A percentile compares a stretch with the other conserved stretches of the same genome.
These are phyloP conservation scores for Buxus sempervirens DNA, from an alignment of 164 flowering plant species.

Conservation along the genomic window DNA sequence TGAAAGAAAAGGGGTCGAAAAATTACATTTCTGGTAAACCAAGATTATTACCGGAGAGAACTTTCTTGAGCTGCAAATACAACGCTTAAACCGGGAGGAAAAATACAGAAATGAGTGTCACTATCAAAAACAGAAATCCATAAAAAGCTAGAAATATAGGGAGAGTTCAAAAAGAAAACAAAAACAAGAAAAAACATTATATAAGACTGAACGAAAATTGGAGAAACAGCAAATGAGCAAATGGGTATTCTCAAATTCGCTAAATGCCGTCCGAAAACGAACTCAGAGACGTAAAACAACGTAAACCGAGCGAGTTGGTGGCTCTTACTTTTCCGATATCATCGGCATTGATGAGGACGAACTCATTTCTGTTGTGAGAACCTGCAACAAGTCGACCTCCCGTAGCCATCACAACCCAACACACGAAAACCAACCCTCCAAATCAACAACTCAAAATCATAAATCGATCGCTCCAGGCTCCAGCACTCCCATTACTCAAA, in stretches of 20 bases:
- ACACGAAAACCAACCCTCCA: conserved; percentile 4
- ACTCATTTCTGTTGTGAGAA: conserved; percentile 89
- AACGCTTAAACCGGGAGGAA: too few species aligned
- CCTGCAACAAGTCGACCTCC: conserved; percentile 82
- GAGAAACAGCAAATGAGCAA: conserved; percentile 7
- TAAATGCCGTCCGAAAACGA: background rate
- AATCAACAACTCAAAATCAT: too few species aligned
- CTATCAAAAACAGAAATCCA: background rate
- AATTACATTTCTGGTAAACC: too few species aligned
- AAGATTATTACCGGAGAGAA: too few species aligned
- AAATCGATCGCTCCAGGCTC: conserved; percentile 4
- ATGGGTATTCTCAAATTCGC: conserved; percentile 14
- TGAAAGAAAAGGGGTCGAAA: too few species aligned
- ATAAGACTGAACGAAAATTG: background rate
- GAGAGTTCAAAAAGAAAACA: too few species aligned
- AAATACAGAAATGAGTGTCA: background rate
- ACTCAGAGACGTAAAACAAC: background rate
- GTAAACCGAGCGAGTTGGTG: background rate
- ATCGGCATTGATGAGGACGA: conserved; percentile 89
- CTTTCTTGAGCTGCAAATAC: too few species aligned
- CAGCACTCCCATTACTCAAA: background rate
- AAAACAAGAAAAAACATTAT: background rate
- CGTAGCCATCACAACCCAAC: conserved; percentile 38
- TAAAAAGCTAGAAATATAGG: background rate
- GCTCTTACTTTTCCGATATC: conserved; percentile 70